Evolutionary conservation across 2,329 filamentous ascomycete genomes (phyloP).

Genomic region (Alternaria tenuissima): DNA sequence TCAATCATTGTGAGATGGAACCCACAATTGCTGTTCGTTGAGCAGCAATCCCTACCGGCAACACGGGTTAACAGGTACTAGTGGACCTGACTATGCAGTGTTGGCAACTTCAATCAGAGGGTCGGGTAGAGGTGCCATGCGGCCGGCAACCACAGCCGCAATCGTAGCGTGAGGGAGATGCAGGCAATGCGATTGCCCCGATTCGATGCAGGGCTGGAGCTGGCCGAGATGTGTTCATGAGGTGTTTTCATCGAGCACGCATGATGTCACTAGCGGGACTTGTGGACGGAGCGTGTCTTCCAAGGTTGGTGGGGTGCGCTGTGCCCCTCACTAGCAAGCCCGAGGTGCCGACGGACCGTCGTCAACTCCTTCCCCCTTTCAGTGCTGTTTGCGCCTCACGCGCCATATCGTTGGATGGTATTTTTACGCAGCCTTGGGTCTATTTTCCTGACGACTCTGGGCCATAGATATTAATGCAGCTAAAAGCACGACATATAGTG

Average conservation of each 20-base stretch:
- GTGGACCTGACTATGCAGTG: slow-evolving; percentile 24
- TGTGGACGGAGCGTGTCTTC: slow-evolving; percentile 4
- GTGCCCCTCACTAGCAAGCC: slow-evolving; percentile 24
- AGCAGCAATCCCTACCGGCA: slow-evolving; percentile 20
- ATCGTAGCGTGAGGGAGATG: slow-evolving; percentile 15
- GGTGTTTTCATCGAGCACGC: neutral
- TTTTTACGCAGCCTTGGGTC: slow-evolving; percentile 5
- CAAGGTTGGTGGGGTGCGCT: slow-evolving; percentile 3
- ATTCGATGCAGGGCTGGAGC: neutral
- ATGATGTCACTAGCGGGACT: slow-evolving; percentile 24
- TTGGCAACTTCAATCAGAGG: slow-evolving; percentile 21
- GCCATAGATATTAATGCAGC: neutral
- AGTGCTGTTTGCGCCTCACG: slow-evolving; percentile 11
- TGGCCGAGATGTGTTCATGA: neutral
- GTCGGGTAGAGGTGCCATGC: slow-evolving; percentile 11
- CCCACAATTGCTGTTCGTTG: slow-evolving; percentile 40
- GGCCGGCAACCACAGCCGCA: slow-evolving; percentile 13
- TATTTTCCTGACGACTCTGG: neutral
- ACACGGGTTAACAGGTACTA: slow-evolving; percentile 29
- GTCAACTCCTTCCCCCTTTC: slow-evolving; percentile 9
- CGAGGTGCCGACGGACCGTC: slow-evolving; percentile 27
- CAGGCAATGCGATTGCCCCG: neutral
- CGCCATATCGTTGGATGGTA: neutral
- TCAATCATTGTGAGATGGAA: slow-evolving; percentile 13
- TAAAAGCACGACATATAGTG: slow-evolving; percentile 30